These are phyloP conservation scores for Coemansia sp. DNA, from an alignment of 192 early-diverging fungal genomes.

Conservation along the genomic window DNA sequence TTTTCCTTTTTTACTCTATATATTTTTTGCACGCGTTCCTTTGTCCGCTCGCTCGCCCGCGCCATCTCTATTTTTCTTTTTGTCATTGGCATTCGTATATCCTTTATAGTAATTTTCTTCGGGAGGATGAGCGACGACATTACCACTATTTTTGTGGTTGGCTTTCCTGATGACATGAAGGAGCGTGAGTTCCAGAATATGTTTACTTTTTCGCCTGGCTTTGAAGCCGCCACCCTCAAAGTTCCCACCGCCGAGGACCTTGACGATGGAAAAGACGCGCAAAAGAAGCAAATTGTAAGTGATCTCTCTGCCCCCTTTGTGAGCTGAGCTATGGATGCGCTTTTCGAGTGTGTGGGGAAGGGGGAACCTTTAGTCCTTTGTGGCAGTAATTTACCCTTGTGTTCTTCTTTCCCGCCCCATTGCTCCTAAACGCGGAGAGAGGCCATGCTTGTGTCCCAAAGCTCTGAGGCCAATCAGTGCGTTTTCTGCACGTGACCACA, in stretches of 20 bases:
- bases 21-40: not conserved
- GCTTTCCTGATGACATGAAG: constrained; percentile 97
- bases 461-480: not conserved
- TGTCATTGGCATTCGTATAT: not conserved
- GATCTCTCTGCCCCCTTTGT: not conserved
- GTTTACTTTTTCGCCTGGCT: constrained; percentile 97
- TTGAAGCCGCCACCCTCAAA: constrained; percentile 96
- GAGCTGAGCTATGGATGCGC: too few species aligned
- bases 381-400: constrained; percentile 20
- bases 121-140: constrained; percentile 79
- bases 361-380: too few species aligned
- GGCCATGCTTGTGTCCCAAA: too few species aligned
- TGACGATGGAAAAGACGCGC: constrained; percentile 55
- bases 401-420: not conserved
- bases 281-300: constrained; percentile 88
- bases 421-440: not conserved
- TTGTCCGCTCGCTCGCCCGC: too few species aligned
- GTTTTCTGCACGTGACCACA: not conserved
- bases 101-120: too few species aligned
- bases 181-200: constrained; percentile 99
- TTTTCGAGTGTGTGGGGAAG: too few species aligned
- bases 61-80: not conserved
- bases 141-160: constrained; percentile 98
- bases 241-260: constrained; percentile 63
- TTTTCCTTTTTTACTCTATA: not conserved